Evolutionary conservation across 2,329 filamentous ascomycete genomes (phyloP), one percentile per base, ranked within the genome.

Genomic region (Aspergillus puulaauensis): DNA sequence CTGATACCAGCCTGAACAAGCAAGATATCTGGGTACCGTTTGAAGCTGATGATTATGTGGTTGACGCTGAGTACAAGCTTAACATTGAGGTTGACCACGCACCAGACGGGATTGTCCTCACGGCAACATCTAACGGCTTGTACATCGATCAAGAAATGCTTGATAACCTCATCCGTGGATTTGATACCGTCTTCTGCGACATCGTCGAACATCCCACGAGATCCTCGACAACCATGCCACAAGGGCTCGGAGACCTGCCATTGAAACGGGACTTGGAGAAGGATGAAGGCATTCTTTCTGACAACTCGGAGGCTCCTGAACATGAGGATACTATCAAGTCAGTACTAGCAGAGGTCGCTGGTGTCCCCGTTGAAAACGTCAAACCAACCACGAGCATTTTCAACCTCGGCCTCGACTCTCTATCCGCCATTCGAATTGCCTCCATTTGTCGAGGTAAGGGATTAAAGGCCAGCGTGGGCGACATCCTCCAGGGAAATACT

Each of bases 401-500:
- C 59, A 67, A 59, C 31, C 63, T 73, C 15, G 70, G 70, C 3
- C 54, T 73, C 27, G 70, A 73, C 54, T 73, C 70, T 1, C 59
- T 73, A 33, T 65, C 69, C 0, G 70, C 70, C 2, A 73, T 73
- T 40, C 60, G 67, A 5, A 66, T 72, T 35, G 70, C 70, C 11
- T 62, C 70, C 1, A 39, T 60, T 4, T 69, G 68, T 53, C 67
- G 70, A 19, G 56, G 62, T 0, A 64, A 66, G 39, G 69, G 69
- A 1, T 46, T 69, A n/a, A 66, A 60, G 31, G 61, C 63, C 1
- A 61, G 66, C 27, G 70, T 73, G 15, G 70, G 68, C n/a, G 70
- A 73, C 49, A 66, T 73, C 23, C 62, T 73, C 6, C 69, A 70
- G 59, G 70, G 70, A 6, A 68, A 62, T 24, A 73, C 63, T n/a